Evolutionary conservation across 2,329 filamentous ascomycete genomes (phyloP), one percentile per base, ranked within the genome.

Genomic region (Aspergillus luchuensis): DNA sequence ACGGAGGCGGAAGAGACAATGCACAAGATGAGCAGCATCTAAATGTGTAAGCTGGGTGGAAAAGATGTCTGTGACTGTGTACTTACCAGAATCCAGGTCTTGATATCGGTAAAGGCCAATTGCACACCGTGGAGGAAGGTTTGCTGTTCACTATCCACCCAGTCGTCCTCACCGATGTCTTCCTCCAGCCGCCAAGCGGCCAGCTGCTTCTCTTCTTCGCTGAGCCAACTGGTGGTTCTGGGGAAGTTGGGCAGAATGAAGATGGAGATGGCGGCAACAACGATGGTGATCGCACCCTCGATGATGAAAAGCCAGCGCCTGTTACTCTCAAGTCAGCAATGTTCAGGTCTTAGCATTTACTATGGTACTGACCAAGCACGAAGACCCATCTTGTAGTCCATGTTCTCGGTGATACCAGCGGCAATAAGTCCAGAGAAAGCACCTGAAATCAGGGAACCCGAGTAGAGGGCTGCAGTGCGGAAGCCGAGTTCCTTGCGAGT

Each of bases 201-300:
- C 4, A 89, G 72, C 11, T 81, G 71, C 59, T 82, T 78, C 70
- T 88, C 85, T 63, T 88, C 81, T 30, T 85, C 80, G 0, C 82
- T 83, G 63, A 89, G 84, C 71, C 86, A 87, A 8, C 77, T 76
- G 5, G 84, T 86, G 8, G 84, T 86, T 43, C 82, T 80, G 1
- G 89, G 89, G 64, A 90, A 89, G 70, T 91, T 85, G 0, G 89
- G 89, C 13, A 92, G 78, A 30, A 91, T 75, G 66, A 85, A 86
- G 69, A 82, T 82, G 1, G 86, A 81, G 1, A 72, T 67, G 5
- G 86, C 71, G 13, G 89, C 88, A 28, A 91, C 80, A 5, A 77
- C 78, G 23, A 91, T 73, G 1, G 89, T 91, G 60, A 89, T 81
- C 15, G 81, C 79, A 23, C 89, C 89, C 72, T 91, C 89, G 41